phyloP scores from a whole-genome alignment of 1,284 basidiomycete genomes.

The Sporisorium sorghi region DNA sequence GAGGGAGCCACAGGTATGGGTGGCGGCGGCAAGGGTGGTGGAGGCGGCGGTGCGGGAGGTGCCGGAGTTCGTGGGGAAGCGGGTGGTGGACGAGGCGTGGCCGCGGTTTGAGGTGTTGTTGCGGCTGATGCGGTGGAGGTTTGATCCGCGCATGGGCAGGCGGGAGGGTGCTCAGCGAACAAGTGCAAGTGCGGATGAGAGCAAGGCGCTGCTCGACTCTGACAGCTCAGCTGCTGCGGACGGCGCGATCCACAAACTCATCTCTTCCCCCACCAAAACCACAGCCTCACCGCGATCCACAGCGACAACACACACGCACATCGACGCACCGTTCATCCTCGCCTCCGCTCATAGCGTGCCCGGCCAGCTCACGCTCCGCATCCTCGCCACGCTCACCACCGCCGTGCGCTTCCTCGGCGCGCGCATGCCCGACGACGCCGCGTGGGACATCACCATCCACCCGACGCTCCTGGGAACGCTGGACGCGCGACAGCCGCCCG shows the following conservation, averaged over 20 bases:
- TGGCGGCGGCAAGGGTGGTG: constrained; percentile 52
- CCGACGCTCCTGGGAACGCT: constrained; percentile 14
- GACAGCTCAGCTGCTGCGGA: background rate
- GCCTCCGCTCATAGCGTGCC: constrained; percentile 20
- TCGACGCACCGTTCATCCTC: constrained; percentile 27
- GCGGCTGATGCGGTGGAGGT: constrained; percentile 26
- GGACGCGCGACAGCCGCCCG: constrained; percentile 30
- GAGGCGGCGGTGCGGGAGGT: constrained; percentile 36
- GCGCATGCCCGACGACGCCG: constrained; percentile 31
- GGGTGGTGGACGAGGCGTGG: constrained; percentile 60
- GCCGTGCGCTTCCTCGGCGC: constrained; percentile 16
- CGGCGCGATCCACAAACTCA: constrained; percentile 4
- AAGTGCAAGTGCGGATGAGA: background rate
- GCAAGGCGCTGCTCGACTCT: constrained; percentile 3
- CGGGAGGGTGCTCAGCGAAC: background rate
- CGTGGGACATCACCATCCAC: constrained; percentile 38
- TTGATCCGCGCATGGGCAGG: constrained; percentile 18
- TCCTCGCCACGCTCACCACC: constrained; percentile 25
- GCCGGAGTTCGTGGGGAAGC: constrained; percentile 53
- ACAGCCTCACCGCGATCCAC: background rate
- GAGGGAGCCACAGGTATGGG: constrained; percentile 53
- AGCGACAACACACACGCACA: constrained; percentile 5
- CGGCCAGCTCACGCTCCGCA: constrained; percentile 31
- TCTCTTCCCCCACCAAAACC: background rate
- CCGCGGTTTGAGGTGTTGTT: constrained; percentile 54